A percentile compares a stretch with the other conserved stretches of the same genome.
Conservation (phyloP, 352 stramenopile genomes). For the Phytophthora ramorum region DNA sequence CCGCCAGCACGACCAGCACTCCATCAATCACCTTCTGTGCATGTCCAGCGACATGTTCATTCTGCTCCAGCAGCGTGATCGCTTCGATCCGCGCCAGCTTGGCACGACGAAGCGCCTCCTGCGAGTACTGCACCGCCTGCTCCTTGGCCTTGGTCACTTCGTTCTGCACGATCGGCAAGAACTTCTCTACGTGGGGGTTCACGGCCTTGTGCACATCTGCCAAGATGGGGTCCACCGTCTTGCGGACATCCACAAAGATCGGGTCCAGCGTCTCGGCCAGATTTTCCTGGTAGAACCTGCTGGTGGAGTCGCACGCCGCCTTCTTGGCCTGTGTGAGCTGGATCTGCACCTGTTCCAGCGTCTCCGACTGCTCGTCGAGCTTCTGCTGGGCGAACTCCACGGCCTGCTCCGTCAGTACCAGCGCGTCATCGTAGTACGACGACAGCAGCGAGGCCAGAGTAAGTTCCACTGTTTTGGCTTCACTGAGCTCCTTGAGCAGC, state of each 20-base stretch:
- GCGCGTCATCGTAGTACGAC: conserved; percentile 83
- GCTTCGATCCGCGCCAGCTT: conserved; percentile 57
- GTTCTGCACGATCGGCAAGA: conserved; percentile 57
- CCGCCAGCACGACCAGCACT: conserved; percentile 51
- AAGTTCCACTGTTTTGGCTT: conserved; percentile 60
- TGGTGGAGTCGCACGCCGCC: conserved; percentile 46
- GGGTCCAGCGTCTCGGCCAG: conserved; percentile 73
- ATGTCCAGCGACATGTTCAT: conserved; percentile 60
- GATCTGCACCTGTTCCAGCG: conserved; percentile 58
- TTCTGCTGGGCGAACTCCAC: conserved; percentile 50
- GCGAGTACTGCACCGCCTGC: conserved; percentile 45
- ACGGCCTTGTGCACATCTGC: conserved; percentile 54
- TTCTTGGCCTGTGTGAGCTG: conserved; percentile 58
- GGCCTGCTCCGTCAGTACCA: conserved; percentile 53
- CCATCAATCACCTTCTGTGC: conserved; percentile 76
- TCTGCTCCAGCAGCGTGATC: conserved; percentile 66
- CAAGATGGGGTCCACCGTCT: conserved; percentile 66
- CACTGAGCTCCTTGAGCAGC: conserved; percentile 58
- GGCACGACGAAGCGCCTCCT: conserved; percentile 50
- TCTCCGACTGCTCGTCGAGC: conserved; percentile 49
- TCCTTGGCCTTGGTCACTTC: conserved; percentile 51
- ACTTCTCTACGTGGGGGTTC: conserved; percentile 66
- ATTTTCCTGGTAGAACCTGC: conserved; percentile 75
- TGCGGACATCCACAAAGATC: conserved; percentile 58
- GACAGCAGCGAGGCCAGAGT: conserved; percentile 72